Evolutionary conservation across 1,284 basidiomycete species (phyloP).

Genomic region (Tilletia caries): DNA sequence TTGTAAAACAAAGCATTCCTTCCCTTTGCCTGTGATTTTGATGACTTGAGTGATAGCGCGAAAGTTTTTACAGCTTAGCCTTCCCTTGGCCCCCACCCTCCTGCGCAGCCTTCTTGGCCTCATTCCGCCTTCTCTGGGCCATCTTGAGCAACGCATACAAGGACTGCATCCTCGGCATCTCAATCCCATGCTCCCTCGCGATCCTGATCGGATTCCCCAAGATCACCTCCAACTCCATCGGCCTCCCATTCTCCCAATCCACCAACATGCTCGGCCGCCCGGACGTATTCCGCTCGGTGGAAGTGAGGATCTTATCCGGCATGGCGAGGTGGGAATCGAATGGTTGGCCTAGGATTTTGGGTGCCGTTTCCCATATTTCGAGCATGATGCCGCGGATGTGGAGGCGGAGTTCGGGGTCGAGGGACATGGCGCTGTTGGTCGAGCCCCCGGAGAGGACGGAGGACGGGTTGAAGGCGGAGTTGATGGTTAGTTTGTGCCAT

Average conservation of each 20-base stretch:
- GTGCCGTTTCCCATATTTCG: slow-evolving; percentile 55
- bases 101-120: slow-evolving; percentile 13
- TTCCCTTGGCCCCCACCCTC: not conserved
- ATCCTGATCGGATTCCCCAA: slow-evolving; percentile 51
- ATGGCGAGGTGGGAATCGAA: slow-evolving; percentile 54
- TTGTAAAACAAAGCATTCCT: not conserved
- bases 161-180: slow-evolving; percentile 55
- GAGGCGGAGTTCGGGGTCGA: slow-evolving; percentile 50
- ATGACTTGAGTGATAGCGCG: not conserved
- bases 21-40: not conserved
- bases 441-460: slow-evolving; percentile 56
- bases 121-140: slow-evolving; percentile 45
- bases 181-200: slow-evolving; percentile 51
- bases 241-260: slow-evolving; percentile 54
- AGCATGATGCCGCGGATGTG: slow-evolving; percentile 56
- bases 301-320: slow-evolving; percentile 54
- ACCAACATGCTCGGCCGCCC: slow-evolving; percentile 56
- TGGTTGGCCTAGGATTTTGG: slow-evolving; percentile 50
- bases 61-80: not conserved
- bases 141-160: slow-evolving; percentile 57
- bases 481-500: slow-evolving; percentile 58
- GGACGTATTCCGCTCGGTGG: slow-evolving; percentile 53
- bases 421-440: slow-evolving; percentile 54
- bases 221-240: slow-evolving; percentile 57
- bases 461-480: slow-evolving; percentile 56